Base-by-base conservation (phyloP, 1,284 basidiomycete genomes). In the Cystobasidiaceae sp. region DNA sequence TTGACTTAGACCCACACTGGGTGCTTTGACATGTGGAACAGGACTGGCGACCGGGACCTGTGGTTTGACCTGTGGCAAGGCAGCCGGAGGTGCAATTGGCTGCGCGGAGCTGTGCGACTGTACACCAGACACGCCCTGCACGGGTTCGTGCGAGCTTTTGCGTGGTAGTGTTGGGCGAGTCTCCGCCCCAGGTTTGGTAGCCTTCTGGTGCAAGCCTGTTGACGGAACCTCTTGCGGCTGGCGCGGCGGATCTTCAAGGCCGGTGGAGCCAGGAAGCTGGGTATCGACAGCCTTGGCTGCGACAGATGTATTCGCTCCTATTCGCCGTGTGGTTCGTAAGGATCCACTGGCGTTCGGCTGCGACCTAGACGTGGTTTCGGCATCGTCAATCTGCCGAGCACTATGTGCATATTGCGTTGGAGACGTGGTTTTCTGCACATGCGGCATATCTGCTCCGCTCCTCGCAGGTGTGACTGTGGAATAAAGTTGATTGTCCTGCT, bases 401-500 rank as follows among this genome's bases (percentile, higher is more conserved):
- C 15, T 9, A n/a, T n/a, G 15, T 37, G 50, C 41, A 32, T 25
- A 52, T 30, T 56, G 54, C 3, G 34, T 75, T 30, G 70, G 33
- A 56, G 51, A 37, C 23, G 52, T 3, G 6, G 43, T 17, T 1
- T 37, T 34, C 1, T 56, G 27, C 13, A n/a, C 17, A 3, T 8
- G 48, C 17, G 61, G 61, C 41, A 56, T 33, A 19, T 55, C 61
- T 43, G 61, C 61, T 4, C 50, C 61, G 25, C 58, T 62, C 39
- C 44, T 54, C 50, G 48, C 67, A 52, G 45, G 68, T 63, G 46
- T 69, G 65, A 54, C 68, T 61, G 43, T 71, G 6, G 34, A 39
- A 11, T 25, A 21, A 17, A 17, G 50, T 9, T 15, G n/a, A 5
- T 74, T 37, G 74, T 69, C 71, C 15, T 66, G 54, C 54, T 69